These are phyloP conservation scores for Saccharomyces mikatae DNA, from an alignment of 805 yeast genomes.

Conservation along the genomic window DNA sequence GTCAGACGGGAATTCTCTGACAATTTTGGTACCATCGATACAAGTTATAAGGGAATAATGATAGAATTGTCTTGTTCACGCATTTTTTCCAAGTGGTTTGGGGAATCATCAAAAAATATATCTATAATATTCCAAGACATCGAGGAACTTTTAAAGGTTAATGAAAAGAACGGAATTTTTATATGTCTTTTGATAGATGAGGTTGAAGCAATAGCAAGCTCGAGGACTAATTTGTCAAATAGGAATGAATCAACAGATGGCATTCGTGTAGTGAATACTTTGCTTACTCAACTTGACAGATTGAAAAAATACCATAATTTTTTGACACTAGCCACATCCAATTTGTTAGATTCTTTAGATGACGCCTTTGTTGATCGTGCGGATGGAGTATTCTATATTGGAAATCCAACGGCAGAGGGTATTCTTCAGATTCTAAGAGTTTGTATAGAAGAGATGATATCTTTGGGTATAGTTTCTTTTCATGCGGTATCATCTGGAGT, in stretches of 20 bases:
- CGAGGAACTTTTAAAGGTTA: constrained; percentile 17
- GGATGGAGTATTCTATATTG: constrained; percentile 32
- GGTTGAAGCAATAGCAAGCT: constrained; percentile 38
- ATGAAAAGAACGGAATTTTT: constrained; percentile 12
- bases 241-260: constrained; percentile 38
- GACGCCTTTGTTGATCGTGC: constrained; percentile 40
- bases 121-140: constrained; percentile 32
- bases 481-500: background rate
- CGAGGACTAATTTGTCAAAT: constrained; percentile 30
- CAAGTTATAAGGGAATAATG: constrained; percentile 23
- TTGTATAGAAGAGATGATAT: constrained; percentile 22
- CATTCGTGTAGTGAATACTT: constrained; percentile 37
- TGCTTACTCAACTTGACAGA: constrained; percentile 36
- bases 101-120: constrained; percentile 39
- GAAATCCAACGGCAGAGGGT: constrained; percentile 29
- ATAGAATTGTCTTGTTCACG: constrained; percentile 38
- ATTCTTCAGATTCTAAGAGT: constrained; percentile 27
- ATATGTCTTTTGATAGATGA: constrained; percentile 39
- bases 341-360: constrained; percentile 34
- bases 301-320: constrained; percentile 32
- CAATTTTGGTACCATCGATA: background rate
- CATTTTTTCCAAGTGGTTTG: constrained; percentile 40
- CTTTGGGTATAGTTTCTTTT: constrained; percentile 9
- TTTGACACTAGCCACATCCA: constrained; percentile 36
- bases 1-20: constrained; percentile 17